A percentile compares a stretch with the other conserved stretches of the same genome.
phyloP scores from a whole-genome alignment of 176 grass and related monocot species.

The Neostapfia colusana region DNA sequence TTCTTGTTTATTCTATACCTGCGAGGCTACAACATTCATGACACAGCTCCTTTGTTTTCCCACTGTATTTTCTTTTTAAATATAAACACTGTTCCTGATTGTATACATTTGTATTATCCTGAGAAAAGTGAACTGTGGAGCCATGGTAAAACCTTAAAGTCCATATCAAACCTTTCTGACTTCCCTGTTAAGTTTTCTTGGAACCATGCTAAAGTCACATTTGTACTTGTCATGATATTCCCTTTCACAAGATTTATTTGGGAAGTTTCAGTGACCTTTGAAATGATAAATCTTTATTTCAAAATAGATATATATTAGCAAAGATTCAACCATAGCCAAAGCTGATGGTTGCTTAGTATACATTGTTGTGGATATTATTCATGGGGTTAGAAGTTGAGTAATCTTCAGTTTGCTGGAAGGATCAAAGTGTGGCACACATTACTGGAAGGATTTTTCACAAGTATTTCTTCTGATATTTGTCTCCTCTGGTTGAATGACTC shows the following conservation, averaged over 20 bases:
- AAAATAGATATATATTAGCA: neutral
- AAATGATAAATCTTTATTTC: neutral
- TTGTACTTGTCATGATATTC: neutral
- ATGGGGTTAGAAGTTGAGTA: neutral
- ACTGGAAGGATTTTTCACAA: neutral
- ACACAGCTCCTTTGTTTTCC: neutral
- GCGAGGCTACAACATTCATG: neutral
- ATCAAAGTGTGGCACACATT: conserved; percentile 5
- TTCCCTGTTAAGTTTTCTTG: neutral
- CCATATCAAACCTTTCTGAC: neutral
- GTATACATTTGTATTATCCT: neutral
- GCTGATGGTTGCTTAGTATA: neutral
- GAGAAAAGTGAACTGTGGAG: neutral
- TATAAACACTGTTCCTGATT: neutral
- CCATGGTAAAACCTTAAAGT: neutral
- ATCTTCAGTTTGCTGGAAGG: neutral
- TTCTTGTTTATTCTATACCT: neutral
- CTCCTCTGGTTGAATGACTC: neutral
- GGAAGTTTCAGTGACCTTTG: neutral
- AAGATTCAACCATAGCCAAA: neutral
- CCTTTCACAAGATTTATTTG: neutral
- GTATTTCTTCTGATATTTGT: neutral
- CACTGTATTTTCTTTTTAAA: conserved; percentile 13
- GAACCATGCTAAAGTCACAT: neutral
- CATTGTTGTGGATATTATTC: neutral